These are phyloP conservation scores for Plenodomus lindquistii DNA, from an alignment of 2,329 filamentous ascomycete species.

Conservation along the genomic window DNA sequence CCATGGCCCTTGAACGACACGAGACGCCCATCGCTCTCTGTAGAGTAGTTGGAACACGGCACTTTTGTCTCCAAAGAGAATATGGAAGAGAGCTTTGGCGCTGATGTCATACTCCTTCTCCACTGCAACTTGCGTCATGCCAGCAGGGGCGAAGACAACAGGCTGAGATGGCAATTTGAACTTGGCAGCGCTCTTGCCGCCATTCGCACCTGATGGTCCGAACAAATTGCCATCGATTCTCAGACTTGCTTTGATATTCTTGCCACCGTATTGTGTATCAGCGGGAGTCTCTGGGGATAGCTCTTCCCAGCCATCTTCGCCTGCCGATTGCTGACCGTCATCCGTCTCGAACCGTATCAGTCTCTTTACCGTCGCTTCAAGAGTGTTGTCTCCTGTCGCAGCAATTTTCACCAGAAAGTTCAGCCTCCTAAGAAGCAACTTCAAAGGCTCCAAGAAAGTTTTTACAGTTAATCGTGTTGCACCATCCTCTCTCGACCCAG, in stretches of 20 bases:
- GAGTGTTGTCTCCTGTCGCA: conserved; percentile 69
- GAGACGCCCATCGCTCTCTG: conserved; percentile 60
- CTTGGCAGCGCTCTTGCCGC: conserved; percentile 62
- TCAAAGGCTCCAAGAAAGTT: conserved; percentile 86
- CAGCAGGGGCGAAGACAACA: conserved; percentile 81
- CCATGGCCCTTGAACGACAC: conserved; percentile 87
- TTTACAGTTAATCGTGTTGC: conserved; percentile 83
- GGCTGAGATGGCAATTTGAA: conserved; percentile 81
- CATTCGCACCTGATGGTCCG: conserved; percentile 45
- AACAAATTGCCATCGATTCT: conserved; percentile 67
- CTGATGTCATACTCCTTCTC: conserved; percentile 88
- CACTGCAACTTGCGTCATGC: conserved; percentile 73
- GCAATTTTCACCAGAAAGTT: conserved; percentile 84
- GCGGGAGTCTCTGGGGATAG: conserved; percentile 63
- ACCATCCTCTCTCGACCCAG: conserved; percentile 63
- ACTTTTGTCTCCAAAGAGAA: conserved; percentile 95
- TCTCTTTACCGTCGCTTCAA: conserved; percentile 71
- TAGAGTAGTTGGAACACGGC: conserved; percentile 92
- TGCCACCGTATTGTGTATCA: conserved; percentile 55
- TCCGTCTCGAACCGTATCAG: conserved; percentile 75
- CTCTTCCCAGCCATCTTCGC: conserved; percentile 90
- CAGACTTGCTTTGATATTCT: conserved; percentile 61
- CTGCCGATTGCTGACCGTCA: conserved; percentile 63
- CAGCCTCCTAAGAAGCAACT: conserved; percentile 78
- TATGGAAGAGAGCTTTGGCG: conserved; percentile 92